phyloP scores from a whole-genome alignment of 2,329 filamentous ascomycete genomes.

The Fusarium proliferatum region DNA sequence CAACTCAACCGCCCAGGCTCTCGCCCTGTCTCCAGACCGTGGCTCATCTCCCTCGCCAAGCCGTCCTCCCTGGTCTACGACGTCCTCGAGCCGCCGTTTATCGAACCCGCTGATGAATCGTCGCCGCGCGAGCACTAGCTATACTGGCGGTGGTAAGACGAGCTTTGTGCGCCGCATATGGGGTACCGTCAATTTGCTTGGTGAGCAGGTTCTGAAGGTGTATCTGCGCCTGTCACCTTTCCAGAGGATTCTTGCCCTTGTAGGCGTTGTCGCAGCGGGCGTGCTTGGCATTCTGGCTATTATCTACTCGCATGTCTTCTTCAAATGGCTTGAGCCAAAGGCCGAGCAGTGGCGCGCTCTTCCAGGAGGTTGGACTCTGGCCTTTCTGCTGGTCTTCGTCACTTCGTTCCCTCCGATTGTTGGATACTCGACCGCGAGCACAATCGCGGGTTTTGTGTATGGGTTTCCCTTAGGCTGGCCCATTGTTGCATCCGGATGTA shows the following conservation, averaged over 20 bases:
- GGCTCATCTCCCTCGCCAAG: conserved; percentile 48
- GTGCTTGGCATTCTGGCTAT: conserved; percentile 75
- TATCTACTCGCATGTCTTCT: conserved; percentile 83
- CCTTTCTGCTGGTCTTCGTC: conserved; percentile 79
- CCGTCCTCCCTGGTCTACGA: conserved; percentile 43
- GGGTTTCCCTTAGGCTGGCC: conserved; percentile 78
- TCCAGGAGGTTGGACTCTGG: conserved; percentile 76
- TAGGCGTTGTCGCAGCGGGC: conserved; percentile 61
- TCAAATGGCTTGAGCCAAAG: conserved; percentile 77
- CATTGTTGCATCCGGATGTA: conserved; percentile 81
- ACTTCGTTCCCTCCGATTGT: conserved; percentile 89
- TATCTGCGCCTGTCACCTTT: conserved; percentile 67
- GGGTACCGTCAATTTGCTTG: conserved; percentile 55
- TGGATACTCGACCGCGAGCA: conserved; percentile 81
- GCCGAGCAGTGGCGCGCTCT: conserved; percentile 82
- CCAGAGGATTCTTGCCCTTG: conserved; percentile 69
- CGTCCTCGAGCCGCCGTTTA: conserved; percentile 50
- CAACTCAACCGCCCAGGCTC: conserved; percentile 60
- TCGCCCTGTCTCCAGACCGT: conserved; percentile 56
- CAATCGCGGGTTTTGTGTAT: conserved; percentile 65
- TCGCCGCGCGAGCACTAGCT: conserved; percentile 30
- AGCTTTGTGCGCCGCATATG: conserved; percentile 49
- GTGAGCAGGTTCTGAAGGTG: conserved; percentile 57
- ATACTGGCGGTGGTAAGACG: conserved; percentile 23
- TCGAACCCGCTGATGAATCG: conserved; percentile 55